Conservation (phyloP, 1,284 basidiomycete species). For the Uromyces viciae-fabae region DNA sequence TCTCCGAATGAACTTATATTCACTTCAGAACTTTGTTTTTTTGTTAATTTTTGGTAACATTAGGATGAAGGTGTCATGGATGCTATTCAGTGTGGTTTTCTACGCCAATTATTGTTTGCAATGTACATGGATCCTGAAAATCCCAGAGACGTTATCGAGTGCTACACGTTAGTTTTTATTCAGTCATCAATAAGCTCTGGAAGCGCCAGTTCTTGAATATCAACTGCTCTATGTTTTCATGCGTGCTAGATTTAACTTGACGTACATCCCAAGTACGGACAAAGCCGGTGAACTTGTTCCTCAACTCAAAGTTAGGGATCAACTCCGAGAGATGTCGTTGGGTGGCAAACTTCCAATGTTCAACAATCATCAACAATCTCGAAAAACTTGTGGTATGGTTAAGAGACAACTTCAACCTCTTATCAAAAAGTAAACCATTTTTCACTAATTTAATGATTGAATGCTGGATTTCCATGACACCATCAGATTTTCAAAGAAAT, state of each 20-base stretch:
- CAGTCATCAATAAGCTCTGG: not conserved
- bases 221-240: too few relatives aligned
- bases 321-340: constrained; percentile 33
- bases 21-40: not conserved
- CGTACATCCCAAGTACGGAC: not conserved
- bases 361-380: not conserved
- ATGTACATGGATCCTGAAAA: constrained; percentile 42
- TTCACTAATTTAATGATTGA: not conserved
- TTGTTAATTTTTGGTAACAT: not conserved
- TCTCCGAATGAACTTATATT: not conserved
- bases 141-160: constrained; percentile 42
- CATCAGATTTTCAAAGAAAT: constrained; percentile 10
- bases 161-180: constrained; percentile 26
- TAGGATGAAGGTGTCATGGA: constrained; percentile 45
- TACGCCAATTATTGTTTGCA: constrained; percentile 43
- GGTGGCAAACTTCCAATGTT: constrained; percentile 19
- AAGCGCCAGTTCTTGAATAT: too few relatives aligned
- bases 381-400: constrained; percentile 41
- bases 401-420: constrained; percentile 36
- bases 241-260: constrained; percentile 41
- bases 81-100: constrained; percentile 39
- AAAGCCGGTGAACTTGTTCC: constrained; percentile 16
- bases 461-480: not conserved
- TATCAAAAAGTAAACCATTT: constrained; percentile 27
- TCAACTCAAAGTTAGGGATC: constrained; percentile 40